Evolutionary conservation across 2,329 filamentous ascomycete genomes (phyloP), one percentile per base, ranked within the genome.

Genomic region (Colletotrichum sp.): DNA sequence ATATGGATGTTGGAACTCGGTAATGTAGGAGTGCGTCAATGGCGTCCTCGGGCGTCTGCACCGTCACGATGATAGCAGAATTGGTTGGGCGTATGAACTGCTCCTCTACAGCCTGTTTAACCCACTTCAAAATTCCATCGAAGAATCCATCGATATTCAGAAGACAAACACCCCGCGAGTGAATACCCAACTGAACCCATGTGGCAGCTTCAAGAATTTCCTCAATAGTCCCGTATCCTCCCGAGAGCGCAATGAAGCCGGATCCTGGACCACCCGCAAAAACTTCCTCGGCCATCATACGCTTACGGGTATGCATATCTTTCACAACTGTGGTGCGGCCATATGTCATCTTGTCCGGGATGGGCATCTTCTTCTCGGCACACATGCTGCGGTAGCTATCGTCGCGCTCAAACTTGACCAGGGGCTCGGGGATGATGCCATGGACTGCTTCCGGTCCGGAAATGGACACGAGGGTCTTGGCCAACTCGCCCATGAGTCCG

Each of bases 111-210:
- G 94, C 93, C 78, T 92, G 94, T 81, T 90, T 89, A 76, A 98
- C 92, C 96, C 96, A 98, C 68, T 90, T 85, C 75, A 98, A 85
- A 77, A 99, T 87, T 1, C 96, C 96, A 84, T 98, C 94, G 91
- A 96, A 99, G 86, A 98, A 99, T 1, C 96, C 95, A 70, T 96
- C 93, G 30, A 98, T 90, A 84, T 99, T 99, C 79, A 95, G 91
- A 64, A 98, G 87, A 68, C 96, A 93, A 55, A 99, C 93, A 4
- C 94, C 95, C 66, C 90, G 89, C 79, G 89, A 89, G 86, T 99
- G 97, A 78, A 99, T 99, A 1, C 96, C 96, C 64, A 99, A 87
- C 87, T 99, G 97, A 85, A 98, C 99, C 96, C 97, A 99, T 9
- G 95, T 98, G 30, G 93, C 93, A 4, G 95, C 92, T 87, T 98